These are phyloP conservation scores for Monosporascus ibericus DNA, from an alignment of 2,329 filamentous ascomycete genomes.

Conservation along the genomic window DNA sequence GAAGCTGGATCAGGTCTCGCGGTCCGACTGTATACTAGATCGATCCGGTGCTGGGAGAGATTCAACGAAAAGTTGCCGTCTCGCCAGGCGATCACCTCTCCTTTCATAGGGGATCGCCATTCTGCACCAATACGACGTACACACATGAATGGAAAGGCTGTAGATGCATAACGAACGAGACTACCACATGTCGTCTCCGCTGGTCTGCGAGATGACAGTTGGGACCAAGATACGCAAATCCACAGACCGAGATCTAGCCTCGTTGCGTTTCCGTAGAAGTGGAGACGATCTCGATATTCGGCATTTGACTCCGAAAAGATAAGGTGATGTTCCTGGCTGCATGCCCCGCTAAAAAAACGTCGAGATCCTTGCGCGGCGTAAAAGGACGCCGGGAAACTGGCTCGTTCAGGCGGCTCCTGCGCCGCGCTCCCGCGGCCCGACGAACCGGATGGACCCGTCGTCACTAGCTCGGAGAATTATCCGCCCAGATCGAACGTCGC, in stretches of 20 bases:
- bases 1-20: too few relatives aligned
- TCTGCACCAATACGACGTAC: too few relatives aligned
- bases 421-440: conserved; percentile 23
- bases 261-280: background rate
- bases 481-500: background rate
- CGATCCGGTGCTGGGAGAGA: too few relatives aligned
- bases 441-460: conserved; percentile 12
- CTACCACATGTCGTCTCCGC: background rate
- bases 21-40: too few relatives aligned
- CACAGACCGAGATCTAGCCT: background rate
- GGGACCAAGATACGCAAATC: too few relatives aligned
- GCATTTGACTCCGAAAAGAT: background rate
- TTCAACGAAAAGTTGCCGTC: too few relatives aligned
- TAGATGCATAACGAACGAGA: background rate
- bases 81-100: too few relatives aligned
- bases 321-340: background rate
- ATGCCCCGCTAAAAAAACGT: background rate
- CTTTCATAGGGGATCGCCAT: too few relatives aligned
- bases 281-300: background rate
- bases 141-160: too few relatives aligned
- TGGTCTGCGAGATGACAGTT: background rate
- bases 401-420: conserved; percentile 10
- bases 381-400: conserved; percentile 8
- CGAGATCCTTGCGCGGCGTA: background rate
- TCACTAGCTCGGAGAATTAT: conserved; percentile 17